phyloP scores from a whole-genome alignment of 169 alveolate genomes.

The Eimeria tenella region DNA sequence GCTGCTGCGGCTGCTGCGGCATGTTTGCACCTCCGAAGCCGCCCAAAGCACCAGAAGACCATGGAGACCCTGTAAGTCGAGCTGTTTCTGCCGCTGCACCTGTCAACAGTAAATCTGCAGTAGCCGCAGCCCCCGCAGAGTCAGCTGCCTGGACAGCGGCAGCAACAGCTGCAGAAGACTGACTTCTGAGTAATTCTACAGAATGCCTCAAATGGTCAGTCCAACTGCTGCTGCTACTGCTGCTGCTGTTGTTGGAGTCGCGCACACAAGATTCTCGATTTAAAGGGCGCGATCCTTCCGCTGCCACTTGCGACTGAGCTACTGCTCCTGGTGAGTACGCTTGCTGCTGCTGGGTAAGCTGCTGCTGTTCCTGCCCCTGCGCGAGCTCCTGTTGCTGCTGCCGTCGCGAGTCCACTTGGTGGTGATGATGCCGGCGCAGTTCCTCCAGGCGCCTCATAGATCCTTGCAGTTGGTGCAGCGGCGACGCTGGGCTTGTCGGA shows the following conservation, averaged over 20 bases:
- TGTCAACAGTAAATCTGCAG: conserved; percentile 51
- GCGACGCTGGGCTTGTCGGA: neutral
- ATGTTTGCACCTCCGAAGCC: neutral
- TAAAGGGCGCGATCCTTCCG: neutral
- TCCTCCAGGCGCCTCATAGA: neutral
- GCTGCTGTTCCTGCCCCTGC: conserved; percentile 30
- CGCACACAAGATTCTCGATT: no score
- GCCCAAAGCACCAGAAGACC: neutral
- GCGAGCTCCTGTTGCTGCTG: conserved; percentile 36
- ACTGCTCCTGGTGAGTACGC: conserved; percentile 15
- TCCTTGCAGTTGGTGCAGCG: neutral
- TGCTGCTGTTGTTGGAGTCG: conserved; percentile 8
- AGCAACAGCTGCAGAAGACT: conserved; percentile 6
- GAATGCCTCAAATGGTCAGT: neutral
- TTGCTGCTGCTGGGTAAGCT: conserved; percentile 17
- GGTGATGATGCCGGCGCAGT: neutral
- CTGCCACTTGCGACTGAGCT: neutral
- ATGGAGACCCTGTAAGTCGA: neutral
- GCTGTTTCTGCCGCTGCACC: conserved; percentile 24
- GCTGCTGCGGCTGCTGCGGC: conserved; percentile 35
- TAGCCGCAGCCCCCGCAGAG: conserved; percentile 49
- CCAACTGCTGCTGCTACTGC: neutral
- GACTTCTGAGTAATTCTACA: neutral
- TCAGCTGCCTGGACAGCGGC: conserved; percentile 43
- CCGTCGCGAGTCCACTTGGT: neutral